phyloP scores from a whole-genome alignment of 2,329 filamentous ascomycete genomes.

The Camillea tinctor region DNA sequence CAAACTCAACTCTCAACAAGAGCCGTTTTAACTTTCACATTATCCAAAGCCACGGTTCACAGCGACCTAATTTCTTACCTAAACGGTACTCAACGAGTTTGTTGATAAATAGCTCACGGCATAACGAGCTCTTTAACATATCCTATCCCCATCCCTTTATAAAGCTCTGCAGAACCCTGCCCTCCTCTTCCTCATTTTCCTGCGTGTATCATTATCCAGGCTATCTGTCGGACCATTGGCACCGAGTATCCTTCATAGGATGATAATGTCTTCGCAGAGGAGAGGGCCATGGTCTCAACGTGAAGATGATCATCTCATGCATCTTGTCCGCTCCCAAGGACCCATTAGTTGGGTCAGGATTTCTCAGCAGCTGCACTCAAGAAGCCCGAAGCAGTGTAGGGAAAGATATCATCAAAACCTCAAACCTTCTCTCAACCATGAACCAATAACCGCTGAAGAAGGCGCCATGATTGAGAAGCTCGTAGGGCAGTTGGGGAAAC shows the following conservation, averaged over 20 bases:
- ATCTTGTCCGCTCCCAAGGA: constrained; percentile 69
- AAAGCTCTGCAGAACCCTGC: background rate
- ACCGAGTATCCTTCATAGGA: background rate
- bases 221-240: background rate
- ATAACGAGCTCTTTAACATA: background rate
- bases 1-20: background rate
- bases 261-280: constrained; percentile 26
- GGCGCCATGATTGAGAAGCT: constrained; percentile 72
- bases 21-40: background rate
- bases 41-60: background rate
- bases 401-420: constrained; percentile 94
- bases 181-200: background rate
- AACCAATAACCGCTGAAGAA: constrained; percentile 70
- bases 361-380: constrained; percentile 68
- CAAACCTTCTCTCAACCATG: constrained; percentile 71
- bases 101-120: background rate
- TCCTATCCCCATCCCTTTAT: no score
- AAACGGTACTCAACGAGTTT: background rate
- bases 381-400: constrained; percentile 91
- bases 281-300: constrained; percentile 81
- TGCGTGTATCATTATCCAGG: background rate
- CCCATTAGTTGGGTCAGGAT: constrained; percentile 90
- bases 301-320: constrained; percentile 70
- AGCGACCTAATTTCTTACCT: background rate
- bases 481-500: constrained; percentile 76